Evolutionary conservation across 257 asterid genomes (phyloP).

Genomic region (Avicennia marina): DNA sequence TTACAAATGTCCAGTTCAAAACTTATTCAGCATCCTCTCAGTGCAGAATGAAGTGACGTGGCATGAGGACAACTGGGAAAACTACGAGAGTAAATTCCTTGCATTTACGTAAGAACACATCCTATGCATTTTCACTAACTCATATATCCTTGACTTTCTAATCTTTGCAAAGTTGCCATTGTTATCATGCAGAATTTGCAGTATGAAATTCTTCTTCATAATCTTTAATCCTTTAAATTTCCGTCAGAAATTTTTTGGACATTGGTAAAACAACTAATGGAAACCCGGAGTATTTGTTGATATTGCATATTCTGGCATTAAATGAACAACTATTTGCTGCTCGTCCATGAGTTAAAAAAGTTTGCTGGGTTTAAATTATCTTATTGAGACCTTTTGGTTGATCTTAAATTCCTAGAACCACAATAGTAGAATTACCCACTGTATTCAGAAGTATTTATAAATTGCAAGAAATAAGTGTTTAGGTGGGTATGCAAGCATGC

Average conservation of each 20-base stretch:
- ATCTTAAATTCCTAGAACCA: neutral
- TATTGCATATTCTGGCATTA: no score
- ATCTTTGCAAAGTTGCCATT: neutral
- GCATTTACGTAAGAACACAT: conserved; percentile 78
- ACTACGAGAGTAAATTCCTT: conserved; percentile 80
- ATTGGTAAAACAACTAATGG: no score
- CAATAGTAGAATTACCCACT: no score
- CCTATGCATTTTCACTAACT: conserved; percentile 6
- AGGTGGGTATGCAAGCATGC: neutral
- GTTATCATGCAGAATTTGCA: neutral
- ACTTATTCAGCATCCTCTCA: conserved; percentile 10
- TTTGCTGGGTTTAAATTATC: neutral
- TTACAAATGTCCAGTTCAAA: conserved; percentile 1
- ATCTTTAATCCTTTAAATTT: no score
- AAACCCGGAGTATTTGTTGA: no score
- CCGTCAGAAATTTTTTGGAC: no score
- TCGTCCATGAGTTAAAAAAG: neutral
- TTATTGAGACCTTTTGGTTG: neutral
- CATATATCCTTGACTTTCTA: conserved; percentile 1
- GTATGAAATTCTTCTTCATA: conserved; percentile 1
- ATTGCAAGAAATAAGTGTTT: no score
- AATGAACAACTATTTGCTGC: neutral
- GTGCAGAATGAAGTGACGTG: conserved; percentile 85
- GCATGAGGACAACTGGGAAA: conserved; percentile 95
- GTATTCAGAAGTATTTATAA: no score